Evolutionary conservation across 352 stramenopile species (phyloP).

Genomic region (Phytophthora cactorum): DNA sequence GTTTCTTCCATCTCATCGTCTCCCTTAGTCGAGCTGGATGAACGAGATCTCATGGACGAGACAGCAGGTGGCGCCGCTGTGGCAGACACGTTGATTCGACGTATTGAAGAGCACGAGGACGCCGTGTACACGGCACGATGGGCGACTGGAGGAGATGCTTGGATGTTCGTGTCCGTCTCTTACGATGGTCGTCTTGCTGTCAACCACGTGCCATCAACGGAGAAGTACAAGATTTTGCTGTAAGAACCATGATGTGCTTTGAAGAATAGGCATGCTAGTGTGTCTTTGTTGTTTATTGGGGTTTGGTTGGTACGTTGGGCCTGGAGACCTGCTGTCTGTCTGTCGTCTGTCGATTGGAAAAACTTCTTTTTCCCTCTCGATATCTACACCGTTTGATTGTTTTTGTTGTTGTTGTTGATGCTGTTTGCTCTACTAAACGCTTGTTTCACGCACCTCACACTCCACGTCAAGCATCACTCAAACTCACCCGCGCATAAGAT

Average conservation of each 20-base stretch:
- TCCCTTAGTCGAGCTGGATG: slow-evolving; percentile 94
- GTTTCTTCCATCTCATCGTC: slow-evolving; percentile 97
- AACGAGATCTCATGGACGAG: slow-evolving; percentile 76
- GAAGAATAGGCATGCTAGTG: slow-evolving; percentile 18
- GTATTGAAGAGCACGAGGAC: slow-evolving; percentile 95
- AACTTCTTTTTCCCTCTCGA: slow-evolving; percentile 19
- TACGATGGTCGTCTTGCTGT: slow-evolving; percentile 96
- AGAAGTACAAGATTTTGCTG: slow-evolving; percentile 99
- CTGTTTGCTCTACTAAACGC: slow-evolving; percentile 44
- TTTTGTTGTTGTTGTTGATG: slow-evolving; percentile 20
- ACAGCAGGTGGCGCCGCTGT: slow-evolving; percentile 61
- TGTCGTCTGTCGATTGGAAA: slow-evolving; percentile 26
- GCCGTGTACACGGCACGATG: slow-evolving; percentile 94
- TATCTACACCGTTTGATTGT: slow-evolving; percentile 40
- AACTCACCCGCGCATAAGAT: slow-evolving; percentile 70
- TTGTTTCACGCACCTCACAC: slow-evolving; percentile 38
- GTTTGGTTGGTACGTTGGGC: slow-evolving; percentile 37
- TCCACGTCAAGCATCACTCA: slow-evolving; percentile 43
- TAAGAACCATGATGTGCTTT: slow-evolving; percentile 34
- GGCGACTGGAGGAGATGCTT: slow-evolving; percentile 93
- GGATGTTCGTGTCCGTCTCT: slow-evolving; percentile 95
- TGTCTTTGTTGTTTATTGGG: slow-evolving; percentile 27
- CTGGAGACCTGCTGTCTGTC: slow-evolving; percentile 38
- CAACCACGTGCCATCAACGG: slow-evolving; percentile 97
- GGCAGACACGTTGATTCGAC: slow-evolving; percentile 76